Evolutionary conservation across 805 yeast genomes (phyloP).

Genomic region (Metschnikowia picachoensis): DNA sequence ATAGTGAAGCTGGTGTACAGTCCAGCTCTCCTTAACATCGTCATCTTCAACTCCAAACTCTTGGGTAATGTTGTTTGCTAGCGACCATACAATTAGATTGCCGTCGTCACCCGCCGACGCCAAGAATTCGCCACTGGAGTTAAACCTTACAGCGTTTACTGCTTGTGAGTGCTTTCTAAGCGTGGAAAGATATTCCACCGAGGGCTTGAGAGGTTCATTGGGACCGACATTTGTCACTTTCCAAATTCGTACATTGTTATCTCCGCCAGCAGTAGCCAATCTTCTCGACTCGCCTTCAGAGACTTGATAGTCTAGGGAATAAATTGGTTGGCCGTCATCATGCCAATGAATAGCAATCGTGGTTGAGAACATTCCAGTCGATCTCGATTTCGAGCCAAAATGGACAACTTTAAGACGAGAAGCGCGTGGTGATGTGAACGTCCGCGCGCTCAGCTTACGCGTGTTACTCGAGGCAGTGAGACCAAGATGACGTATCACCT

Average conservation of each 20-base stretch:
- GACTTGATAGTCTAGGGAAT: constrained; percentile 63
- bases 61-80: constrained; percentile 47
- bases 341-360: constrained; percentile 70
- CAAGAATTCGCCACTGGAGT: constrained; percentile 59
- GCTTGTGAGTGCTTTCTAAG: constrained; percentile 89
- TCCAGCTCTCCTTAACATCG: constrained; percentile 72
- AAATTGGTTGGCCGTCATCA: constrained; percentile 70
- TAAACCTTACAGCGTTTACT: constrained; percentile 85
- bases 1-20: constrained; percentile 53
- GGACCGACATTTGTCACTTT: constrained; percentile 11
- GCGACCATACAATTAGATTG: constrained; percentile 73
- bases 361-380: constrained; percentile 29
- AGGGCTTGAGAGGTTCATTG: constrained; percentile 8
- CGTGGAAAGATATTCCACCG: constrained; percentile 75
- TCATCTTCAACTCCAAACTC: constrained; percentile 59
- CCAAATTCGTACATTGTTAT: constrained; percentile 77
- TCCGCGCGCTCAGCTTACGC: too few relatives aligned
- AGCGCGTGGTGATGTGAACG: too few relatives aligned
- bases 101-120: constrained; percentile 98
- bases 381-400: not conserved
- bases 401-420: too few relatives aligned
- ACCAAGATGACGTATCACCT: too few relatives aligned
- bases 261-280: constrained; percentile 92
- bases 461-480: too few relatives aligned
- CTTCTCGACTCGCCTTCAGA: constrained; percentile 27